phyloP scores from a whole-genome alignment of 768 basidiomycete species.

The Steccherinum ochraceum region DNA sequence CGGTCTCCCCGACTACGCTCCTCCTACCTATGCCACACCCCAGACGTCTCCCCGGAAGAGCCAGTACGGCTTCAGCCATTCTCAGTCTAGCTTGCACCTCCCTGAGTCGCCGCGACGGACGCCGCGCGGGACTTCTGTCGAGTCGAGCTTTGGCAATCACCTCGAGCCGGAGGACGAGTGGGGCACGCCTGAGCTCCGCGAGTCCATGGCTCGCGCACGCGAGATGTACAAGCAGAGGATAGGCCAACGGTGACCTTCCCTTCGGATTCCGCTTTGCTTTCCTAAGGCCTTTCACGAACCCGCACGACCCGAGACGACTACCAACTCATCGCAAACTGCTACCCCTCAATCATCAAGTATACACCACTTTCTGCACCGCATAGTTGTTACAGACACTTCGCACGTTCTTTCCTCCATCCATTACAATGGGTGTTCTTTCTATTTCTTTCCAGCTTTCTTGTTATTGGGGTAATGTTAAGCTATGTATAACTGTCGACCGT shows the following conservation, averaged over 20 bases:
- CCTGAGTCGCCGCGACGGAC: slow-evolving; percentile 11
- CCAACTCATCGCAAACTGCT: no score
- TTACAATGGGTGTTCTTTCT: no score
- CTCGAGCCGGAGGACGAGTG: slow-evolving; percentile 31
- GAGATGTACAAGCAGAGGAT: slow-evolving; percentile 25
- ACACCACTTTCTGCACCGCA: no score
- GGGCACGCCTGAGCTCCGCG: slow-evolving; percentile 61
- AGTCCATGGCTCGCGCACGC: slow-evolving; percentile 67
- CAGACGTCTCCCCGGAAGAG: slow-evolving; percentile 29
- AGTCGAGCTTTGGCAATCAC: slow-evolving; percentile 30
- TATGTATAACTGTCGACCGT: background rate
- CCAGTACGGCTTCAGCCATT: slow-evolving; percentile 9
- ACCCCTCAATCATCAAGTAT: no score
- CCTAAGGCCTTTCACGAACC: background rate
- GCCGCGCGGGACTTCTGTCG: slow-evolving; percentile 25
- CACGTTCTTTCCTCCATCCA: no score
- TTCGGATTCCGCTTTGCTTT: background rate
- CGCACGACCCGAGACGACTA: no score
- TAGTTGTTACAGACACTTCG: no score
- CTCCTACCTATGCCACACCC: slow-evolving; percentile 21
- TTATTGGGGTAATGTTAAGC: slow-evolving; percentile 1
- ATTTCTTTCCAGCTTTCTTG: background rate
- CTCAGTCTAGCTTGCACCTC: slow-evolving; percentile 3
- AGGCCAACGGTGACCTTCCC: background rate
- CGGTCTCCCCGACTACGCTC: slow-evolving; percentile 19